Evolutionary conservation across 441 rosid genomes (phyloP), one percentile per base, ranked within the genome.

Genomic region (Erodium texanum): DNA sequence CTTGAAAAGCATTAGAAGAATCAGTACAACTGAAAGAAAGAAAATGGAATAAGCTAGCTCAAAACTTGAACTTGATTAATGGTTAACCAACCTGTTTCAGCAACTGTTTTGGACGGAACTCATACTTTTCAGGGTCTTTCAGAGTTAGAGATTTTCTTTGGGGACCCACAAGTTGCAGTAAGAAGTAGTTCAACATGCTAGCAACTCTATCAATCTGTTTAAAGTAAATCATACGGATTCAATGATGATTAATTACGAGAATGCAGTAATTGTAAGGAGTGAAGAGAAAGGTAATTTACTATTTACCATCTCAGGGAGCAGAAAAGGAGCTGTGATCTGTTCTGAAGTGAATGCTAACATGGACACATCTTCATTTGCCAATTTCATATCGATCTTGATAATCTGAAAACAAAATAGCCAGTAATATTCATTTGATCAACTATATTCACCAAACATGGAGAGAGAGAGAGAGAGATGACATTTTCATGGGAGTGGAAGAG

Each of bases 261-360:
- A n/a, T n/a, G n/a, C n/a, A n/a, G n/a, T n/a, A n/a, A n/a, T n/a
- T n/a, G n/a, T n/a, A n/a, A n/a, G n/a, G n/a, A n/a, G n/a, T n/a
- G n/a, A n/a, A n/a, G n/a, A n/a, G n/a, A n/a, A n/a, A n/a, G n/a
- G n/a, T n/a, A n/a, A n/a, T n/a, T n/a, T n/a, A n/a, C n/a, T n/a
- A n/a, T n/a, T n/a, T 83, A 95, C 98, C 98, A 95, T 95, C 89
- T 95, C 99, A 76, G 98, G 97, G 69, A 95, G 99, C 50, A 95
- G 85, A 81, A 95, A 95, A 71, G 99, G 99, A 58, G 85, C 89
- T 41, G 92, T 86, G 69, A 95, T 95, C 84, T 95, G 96, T 76
- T 92, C 97, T 3, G 99, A 88, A 65, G 97, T 92, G 81, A 88
- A 92, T 69, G 96, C 87, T 69, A 95, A 85, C 96, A 95, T 83